These are phyloP conservation scores for Gossypium davidsonii DNA, from an alignment of 441 rosid species.

Conservation along the genomic window DNA sequence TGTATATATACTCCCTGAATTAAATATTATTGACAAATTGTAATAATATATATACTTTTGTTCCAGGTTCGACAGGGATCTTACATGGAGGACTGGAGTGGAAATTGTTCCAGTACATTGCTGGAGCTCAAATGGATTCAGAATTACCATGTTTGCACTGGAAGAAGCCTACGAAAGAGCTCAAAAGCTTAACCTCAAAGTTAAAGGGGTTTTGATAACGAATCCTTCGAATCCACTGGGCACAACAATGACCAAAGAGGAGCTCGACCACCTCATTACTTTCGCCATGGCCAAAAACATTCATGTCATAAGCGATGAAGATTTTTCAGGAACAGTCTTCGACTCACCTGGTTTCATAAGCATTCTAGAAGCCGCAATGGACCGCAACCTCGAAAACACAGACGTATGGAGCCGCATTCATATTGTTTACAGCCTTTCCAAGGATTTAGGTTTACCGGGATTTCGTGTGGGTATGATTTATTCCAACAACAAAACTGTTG, in stretches of 20 bases:
- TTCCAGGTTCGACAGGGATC: constrained; percentile 62
- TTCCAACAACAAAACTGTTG: constrained; percentile 36
- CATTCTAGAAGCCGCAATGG: constrained; percentile 31
- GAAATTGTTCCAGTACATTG: constrained; percentile 49
- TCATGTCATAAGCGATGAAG: constrained; percentile 52
- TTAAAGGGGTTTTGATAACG: constrained; percentile 46
- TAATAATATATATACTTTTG: neutral
- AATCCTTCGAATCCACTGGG: constrained; percentile 67
- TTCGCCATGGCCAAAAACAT: constrained; percentile 29
- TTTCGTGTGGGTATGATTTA: constrained; percentile 56
- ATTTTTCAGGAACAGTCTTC: constrained; percentile 51
- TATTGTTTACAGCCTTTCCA: constrained; percentile 50
- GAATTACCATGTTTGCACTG: constrained; percentile 40
- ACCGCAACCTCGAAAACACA: constrained; percentile 18
- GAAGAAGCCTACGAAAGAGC: constrained; percentile 47
- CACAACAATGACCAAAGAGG: constrained; percentile 39
- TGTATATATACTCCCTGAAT: neutral
- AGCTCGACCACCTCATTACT: constrained; percentile 36
- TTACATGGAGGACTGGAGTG: constrained; percentile 52
- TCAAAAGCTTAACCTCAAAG: constrained; percentile 30
- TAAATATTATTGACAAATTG: neutral
- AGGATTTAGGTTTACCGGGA: constrained; percentile 56
- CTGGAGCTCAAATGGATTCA: constrained; percentile 43
- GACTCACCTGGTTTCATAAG: constrained; percentile 39
- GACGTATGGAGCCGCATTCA: constrained; percentile 35